A percentile compares a stretch with the other conserved stretches of the same genome.
These are phyloP conservation scores for Ogataea paraovalis DNA, from an alignment of 805 yeast genomes.

Conservation along the genomic window DNA sequence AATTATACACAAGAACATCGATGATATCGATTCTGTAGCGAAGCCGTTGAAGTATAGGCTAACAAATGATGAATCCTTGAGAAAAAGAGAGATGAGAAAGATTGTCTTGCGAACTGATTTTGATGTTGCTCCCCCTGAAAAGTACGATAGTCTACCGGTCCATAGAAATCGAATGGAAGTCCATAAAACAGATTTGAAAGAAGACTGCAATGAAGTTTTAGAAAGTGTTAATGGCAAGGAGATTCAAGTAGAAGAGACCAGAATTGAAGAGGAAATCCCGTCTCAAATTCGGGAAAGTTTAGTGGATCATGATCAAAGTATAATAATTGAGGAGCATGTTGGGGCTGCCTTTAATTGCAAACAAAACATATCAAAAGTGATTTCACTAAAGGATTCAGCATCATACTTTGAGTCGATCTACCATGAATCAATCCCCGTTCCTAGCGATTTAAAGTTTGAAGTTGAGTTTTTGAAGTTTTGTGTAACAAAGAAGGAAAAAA, in stretches of 20 bases:
- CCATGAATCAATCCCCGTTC: not conserved
- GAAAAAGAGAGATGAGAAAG: not conserved
- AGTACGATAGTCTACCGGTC: slow-evolving; percentile 9
- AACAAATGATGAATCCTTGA: not conserved
- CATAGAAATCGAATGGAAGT: slow-evolving; percentile 4
- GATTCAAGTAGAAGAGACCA: not conserved
- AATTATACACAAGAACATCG: not conserved
- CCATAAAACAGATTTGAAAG: not conserved
- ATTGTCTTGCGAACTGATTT: not conserved
- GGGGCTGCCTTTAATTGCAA: too few relatives aligned
- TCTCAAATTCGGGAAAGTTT: not conserved
- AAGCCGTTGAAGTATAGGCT: not conserved
- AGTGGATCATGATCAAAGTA: too few relatives aligned
- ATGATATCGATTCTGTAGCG: not conserved
- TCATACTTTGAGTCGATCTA: not conserved
- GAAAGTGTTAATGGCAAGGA: not conserved
- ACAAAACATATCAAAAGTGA: not conserved
- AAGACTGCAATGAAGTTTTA: not conserved
- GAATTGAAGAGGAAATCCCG: not conserved
- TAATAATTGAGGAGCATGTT: too few relatives aligned
- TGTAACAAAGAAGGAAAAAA: slow-evolving; percentile 4
- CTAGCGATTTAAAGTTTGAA: slow-evolving; percentile 5
- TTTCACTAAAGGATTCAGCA: slow-evolving; percentile 3
- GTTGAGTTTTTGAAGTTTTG: slow-evolving; percentile 23
- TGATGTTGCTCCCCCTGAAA: not conserved